Conservation (phyloP, 352 stramenopile genomes). For the Aphanomyces astaci region DNA sequence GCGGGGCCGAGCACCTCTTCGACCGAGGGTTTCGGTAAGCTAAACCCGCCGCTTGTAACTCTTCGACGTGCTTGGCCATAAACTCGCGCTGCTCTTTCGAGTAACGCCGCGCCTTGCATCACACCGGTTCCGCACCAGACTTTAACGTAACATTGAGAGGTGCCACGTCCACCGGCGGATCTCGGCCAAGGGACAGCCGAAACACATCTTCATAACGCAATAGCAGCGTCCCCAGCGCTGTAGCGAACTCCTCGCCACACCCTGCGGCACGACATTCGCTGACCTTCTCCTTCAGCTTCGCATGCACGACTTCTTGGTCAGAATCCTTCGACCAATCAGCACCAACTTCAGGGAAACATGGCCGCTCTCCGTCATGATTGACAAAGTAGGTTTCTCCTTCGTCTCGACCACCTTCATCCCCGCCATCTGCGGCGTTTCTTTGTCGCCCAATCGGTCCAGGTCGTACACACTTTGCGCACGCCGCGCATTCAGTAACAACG, state of each 20-base stretch:
- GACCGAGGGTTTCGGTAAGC: conserved; percentile 17
- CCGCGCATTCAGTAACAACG: too few relatives aligned
- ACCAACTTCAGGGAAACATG: not conserved
- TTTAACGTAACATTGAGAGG: conserved; percentile 24
- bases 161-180: conserved; percentile 23
- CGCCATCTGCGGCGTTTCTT: not conserved
- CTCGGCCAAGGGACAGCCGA: conserved; percentile 10
- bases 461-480: too few relatives aligned
- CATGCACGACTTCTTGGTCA: not conserved
- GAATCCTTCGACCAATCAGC: not conserved
- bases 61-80: conserved; percentile 11
- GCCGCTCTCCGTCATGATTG: not conserved
- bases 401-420: not conserved
- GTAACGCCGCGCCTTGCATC: conserved; percentile 10
- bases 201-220: conserved; percentile 13
- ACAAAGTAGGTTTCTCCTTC: not conserved
- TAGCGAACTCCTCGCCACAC: not conserved
- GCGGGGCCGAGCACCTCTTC: conserved; percentile 21
- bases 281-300: conserved; percentile 4
- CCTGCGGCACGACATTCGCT: not conserved
- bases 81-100: conserved; percentile 23
- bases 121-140: conserved; percentile 14
- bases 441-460: too few relatives aligned
- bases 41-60: conserved; percentile 13
- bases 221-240: not conserved